Evolutionary conservation across 2,329 filamentous ascomycete genomes (phyloP).

Genomic region (Periconia sp.): DNA sequence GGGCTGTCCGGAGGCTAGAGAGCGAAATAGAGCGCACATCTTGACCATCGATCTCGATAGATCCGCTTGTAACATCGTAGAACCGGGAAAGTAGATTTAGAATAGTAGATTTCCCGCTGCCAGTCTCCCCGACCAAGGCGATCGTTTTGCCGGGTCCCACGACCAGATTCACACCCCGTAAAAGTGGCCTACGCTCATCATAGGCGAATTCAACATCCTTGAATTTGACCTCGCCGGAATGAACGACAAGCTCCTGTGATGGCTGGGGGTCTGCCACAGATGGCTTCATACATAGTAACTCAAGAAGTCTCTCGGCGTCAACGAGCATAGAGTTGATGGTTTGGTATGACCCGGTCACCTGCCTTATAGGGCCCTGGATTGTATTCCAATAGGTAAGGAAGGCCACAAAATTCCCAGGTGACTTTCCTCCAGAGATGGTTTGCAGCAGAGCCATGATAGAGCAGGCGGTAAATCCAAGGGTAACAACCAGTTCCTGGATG

Average conservation of each 20-base stretch:
- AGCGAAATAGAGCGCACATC: conserved; percentile 64
- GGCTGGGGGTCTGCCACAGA: conserved; percentile 51
- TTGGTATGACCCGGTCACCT: conserved; percentile 53
- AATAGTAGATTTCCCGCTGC: conserved; percentile 63
- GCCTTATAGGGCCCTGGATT: conserved; percentile 52
- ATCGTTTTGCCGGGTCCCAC: conserved; percentile 59
- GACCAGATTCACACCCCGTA: conserved; percentile 55
- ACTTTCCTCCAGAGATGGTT: conserved; percentile 53
- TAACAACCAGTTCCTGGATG: conserved; percentile 51
- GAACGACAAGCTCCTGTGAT: conserved; percentile 45
- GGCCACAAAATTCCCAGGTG: conserved; percentile 64
- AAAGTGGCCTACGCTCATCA: conserved; percentile 35
- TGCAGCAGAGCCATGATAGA: conserved; percentile 50
- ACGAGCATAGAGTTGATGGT: conserved; percentile 58
- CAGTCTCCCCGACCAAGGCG: conserved; percentile 65
- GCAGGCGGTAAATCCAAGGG: conserved; percentile 52
- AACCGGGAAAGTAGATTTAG: conserved; percentile 64
- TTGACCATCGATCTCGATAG: conserved; percentile 61
- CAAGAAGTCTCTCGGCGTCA: conserved; percentile 65
- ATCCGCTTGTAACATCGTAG: conserved; percentile 60
- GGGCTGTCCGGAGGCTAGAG: conserved; percentile 59
- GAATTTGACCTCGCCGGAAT: conserved; percentile 57
- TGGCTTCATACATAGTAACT: conserved; percentile 61
- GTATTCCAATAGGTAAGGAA: conserved; percentile 25
- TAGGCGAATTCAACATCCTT: conserved; percentile 61